Conservation (phyloP, 164 flowering plant species). For the Liriodendron chinense region DNA sequence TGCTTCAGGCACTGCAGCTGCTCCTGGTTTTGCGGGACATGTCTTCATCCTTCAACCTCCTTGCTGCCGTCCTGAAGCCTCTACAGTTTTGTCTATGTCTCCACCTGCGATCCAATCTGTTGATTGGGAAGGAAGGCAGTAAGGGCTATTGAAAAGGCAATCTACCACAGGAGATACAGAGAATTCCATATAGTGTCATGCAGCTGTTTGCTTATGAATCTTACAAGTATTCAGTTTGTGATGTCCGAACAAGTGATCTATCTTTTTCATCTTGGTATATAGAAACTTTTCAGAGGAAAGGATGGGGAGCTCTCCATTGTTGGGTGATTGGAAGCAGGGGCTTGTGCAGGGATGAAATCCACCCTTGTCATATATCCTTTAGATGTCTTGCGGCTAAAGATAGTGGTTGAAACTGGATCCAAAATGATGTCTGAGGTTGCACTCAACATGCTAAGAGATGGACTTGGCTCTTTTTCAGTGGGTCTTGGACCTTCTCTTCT, state of each 20-base stretch:
- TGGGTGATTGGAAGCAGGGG: conserved; percentile 95
- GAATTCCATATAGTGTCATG: conserved; percentile 88
- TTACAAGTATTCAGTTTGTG: conserved; percentile 45
- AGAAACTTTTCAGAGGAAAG: conserved; percentile 75
- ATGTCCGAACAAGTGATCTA: neutral
- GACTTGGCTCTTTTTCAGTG: conserved; percentile 78
- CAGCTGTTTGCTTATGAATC: conserved; percentile 89
- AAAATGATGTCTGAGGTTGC: conserved; percentile 90
- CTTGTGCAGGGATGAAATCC: conserved; percentile 99
- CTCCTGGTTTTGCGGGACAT: too few relatives aligned
- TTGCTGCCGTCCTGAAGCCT: too few relatives aligned
- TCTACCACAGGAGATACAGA: conserved; percentile 89
- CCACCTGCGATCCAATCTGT: conserved; percentile 53
- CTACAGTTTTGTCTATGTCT: too few relatives aligned
- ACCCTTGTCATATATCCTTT: conserved; percentile 93
- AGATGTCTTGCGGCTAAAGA: conserved; percentile 83
- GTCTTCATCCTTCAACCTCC: too few relatives aligned
- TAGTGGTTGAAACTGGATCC: conserved; percentile 89
- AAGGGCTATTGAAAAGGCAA: conserved; percentile 98
- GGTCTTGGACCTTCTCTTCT: conserved; percentile 97
- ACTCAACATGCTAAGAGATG: conserved; percentile 79
- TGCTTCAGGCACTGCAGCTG: too few relatives aligned
- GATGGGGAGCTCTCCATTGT: conserved; percentile 81
- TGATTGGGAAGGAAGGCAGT: conserved; percentile 75
- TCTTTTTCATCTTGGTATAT: conserved; percentile 10